phyloP scores from a whole-genome alignment of 2,329 filamentous ascomycete species.

The Pleurostoma richardsiae region DNA sequence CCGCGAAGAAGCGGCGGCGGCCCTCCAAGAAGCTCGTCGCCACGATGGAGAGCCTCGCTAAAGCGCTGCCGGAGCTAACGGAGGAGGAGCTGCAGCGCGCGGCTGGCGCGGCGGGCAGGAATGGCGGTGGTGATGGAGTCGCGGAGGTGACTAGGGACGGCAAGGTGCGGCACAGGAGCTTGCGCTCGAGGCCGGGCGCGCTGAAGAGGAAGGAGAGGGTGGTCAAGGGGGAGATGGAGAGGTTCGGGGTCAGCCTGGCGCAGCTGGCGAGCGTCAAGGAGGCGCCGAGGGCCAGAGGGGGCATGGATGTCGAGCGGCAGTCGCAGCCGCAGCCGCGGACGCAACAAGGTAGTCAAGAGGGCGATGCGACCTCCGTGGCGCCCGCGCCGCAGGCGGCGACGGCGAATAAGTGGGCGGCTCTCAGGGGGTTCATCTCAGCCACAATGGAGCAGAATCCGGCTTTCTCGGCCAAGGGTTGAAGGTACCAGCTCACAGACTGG shows the following conservation, averaged over 20 bases:
- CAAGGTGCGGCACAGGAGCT: slow-evolving; percentile 67
- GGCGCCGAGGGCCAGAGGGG: slow-evolving; percentile 7
- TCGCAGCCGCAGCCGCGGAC: slow-evolving; percentile 7
- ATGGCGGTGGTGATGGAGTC: too few species aligned
- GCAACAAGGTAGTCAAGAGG: slow-evolving; percentile 11
- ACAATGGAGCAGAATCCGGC: slow-evolving; percentile 88
- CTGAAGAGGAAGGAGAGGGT: slow-evolving; percentile 79
- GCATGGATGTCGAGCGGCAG: slow-evolving; percentile 1
- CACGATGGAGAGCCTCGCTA: slow-evolving; percentile 69
- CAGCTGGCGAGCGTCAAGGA: slow-evolving; percentile 50
- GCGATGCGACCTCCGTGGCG: slow-evolving; percentile 7
- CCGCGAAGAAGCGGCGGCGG: slow-evolving; percentile 50
- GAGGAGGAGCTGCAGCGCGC: slow-evolving; percentile 40
- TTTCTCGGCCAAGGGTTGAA: slow-evolving; percentile 40
- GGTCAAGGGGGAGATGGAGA: slow-evolving; percentile 73
- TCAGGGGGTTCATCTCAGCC: slow-evolving; percentile 77
- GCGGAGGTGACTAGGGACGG: slow-evolving; percentile 31
- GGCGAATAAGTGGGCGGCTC: slow-evolving; percentile 68
- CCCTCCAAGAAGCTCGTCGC: slow-evolving; percentile 75
- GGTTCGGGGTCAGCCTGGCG: slow-evolving; percentile 81
- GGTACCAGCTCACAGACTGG: not conserved
- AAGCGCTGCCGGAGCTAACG: slow-evolving; percentile 67
- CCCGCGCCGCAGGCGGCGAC: slow-evolving; percentile 27
- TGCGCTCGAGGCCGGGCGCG: slow-evolving; percentile 72
- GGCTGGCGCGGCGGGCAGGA: slow-evolving; percentile 19